A percentile compares a stretch with the other conserved stretches of the same genome.
These are phyloP conservation scores for Smallanthus sonchifolius DNA, from an alignment of 129 eudicot species.

Conservation along the genomic window DNA sequence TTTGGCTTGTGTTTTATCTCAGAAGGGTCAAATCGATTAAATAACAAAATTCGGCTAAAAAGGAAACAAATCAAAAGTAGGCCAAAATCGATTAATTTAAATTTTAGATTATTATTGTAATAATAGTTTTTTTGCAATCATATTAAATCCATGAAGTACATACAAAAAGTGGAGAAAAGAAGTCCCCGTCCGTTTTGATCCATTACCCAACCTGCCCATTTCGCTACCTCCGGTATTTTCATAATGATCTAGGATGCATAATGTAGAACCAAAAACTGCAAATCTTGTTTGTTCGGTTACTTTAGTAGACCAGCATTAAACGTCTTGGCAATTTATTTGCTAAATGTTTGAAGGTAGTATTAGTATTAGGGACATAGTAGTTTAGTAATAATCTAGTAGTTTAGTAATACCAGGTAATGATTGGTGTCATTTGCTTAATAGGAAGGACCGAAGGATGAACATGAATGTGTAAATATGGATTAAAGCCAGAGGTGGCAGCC, in stretches of 20 bases:
- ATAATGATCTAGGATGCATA: not conserved
- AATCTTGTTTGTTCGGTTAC: not conserved
- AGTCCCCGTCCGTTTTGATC: not conserved
- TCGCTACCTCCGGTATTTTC: not conserved
- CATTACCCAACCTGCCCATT: not conserved
- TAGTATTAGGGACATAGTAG: not conserved
- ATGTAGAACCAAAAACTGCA: not conserved
- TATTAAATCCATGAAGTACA: not conserved
- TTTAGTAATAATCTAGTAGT: not conserved
- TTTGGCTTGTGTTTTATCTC: not conserved
- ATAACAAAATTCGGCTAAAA: not conserved
- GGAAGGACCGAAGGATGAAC: not conserved
- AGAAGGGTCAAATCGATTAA: not conserved
- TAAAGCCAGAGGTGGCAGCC: not conserved
- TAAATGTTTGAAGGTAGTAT: too few species aligned
- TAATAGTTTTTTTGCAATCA: not conserved
- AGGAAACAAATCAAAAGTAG: not conserved
- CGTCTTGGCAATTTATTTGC: too few species aligned
- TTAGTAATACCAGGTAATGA: not conserved
- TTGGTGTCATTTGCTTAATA: not conserved
- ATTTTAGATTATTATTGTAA: not conserved
- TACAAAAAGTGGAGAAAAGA: not conserved
- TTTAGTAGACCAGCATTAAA: too few species aligned
- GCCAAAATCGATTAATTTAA: not conserved
- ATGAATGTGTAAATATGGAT: not conserved